These are phyloP conservation scores for Cinnamomum micranthum DNA, from an alignment of 164 flowering plant species.

Conservation along the genomic window DNA sequence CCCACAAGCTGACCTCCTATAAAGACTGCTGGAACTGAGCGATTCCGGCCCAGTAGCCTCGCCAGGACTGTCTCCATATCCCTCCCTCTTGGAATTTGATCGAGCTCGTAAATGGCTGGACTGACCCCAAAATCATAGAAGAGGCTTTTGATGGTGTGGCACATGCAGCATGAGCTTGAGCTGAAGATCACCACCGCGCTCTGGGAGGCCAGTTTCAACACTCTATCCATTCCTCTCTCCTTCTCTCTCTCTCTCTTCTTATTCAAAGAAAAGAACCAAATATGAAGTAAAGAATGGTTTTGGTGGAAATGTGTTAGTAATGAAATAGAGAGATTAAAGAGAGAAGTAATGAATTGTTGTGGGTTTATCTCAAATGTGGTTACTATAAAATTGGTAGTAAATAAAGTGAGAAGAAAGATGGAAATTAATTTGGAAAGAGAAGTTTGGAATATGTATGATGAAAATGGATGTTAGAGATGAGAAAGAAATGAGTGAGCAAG, in stretches of 20 bases:
- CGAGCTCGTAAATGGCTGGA: slow-evolving; percentile 34
- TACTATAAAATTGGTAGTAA: too few relatives aligned
- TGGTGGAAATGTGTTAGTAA: background rate
- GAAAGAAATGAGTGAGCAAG: background rate
- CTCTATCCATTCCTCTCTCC: slow-evolving; percentile 17
- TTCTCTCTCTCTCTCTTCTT: background rate
- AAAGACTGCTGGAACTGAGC: slow-evolving; percentile 33
- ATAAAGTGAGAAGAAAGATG: background rate
- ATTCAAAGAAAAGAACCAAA: background rate
- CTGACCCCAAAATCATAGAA: slow-evolving; percentile 33
- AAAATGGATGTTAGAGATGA: background rate
- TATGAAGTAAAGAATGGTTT: background rate
- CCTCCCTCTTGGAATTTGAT: slow-evolving; percentile 29
- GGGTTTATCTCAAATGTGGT: background rate
- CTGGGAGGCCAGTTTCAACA: slow-evolving; percentile 22
- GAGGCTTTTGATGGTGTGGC: slow-evolving; percentile 32
- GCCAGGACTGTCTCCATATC: slow-evolving; percentile 32
- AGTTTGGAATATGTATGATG: background rate
- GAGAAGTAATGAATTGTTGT: background rate
- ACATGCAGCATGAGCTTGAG: slow-evolving; percentile 38
- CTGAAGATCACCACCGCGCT: slow-evolving; percentile 44
- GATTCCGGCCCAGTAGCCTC: slow-evolving; percentile 23
- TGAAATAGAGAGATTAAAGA: background rate
- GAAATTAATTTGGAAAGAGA: background rate
- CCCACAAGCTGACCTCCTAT: slow-evolving; percentile 32